These are phyloP conservation scores for Drechmeria coniospora DNA, from an alignment of 2,329 filamentous ascomycete species.

Conservation along the genomic window DNA sequence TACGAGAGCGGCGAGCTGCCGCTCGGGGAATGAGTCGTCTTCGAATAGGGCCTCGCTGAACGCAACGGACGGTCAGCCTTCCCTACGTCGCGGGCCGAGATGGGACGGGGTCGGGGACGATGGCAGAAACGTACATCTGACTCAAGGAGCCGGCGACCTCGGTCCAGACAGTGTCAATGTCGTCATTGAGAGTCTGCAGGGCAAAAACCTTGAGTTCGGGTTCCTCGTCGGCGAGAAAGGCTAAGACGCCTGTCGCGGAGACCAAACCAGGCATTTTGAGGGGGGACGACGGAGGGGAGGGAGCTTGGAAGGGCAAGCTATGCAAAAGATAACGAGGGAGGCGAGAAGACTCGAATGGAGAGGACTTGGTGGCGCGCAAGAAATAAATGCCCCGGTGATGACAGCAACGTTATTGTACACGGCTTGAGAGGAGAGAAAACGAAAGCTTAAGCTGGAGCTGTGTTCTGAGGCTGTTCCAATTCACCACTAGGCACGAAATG, in stretches of 20 bases:
- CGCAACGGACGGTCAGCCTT: conserved; percentile 3
- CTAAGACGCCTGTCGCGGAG: conserved; percentile 86
- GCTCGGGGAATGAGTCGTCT: conserved; percentile 86
- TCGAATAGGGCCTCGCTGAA: conserved; percentile 89
- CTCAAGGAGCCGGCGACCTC: conserved; percentile 86
- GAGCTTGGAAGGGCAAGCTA: conserved; percentile 3
- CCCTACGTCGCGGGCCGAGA: neutral
- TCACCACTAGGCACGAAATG: neutral
- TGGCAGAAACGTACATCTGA: conserved; percentile 54
- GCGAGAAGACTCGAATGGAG: neutral
- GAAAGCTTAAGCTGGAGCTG: too few species aligned
- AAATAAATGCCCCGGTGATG: too few species aligned
- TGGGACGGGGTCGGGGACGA: neutral
- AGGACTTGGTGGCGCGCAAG: too few species aligned
- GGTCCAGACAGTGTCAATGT: conserved; percentile 95
- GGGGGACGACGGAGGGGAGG: conserved; percentile 1
- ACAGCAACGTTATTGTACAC: neutral
- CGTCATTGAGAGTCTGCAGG: conserved; percentile 84
- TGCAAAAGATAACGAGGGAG: neutral
- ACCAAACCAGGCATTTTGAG: conserved; percentile 74
- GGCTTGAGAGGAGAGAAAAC: neutral
- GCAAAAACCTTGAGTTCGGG: conserved; percentile 89
- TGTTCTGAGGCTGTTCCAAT: neutral
- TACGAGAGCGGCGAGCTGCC: conserved; percentile 84
- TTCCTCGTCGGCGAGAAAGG: conserved; percentile 90